Percentiles rank a stretch among this genome's conserved stretches.
phyloP scores from a whole-genome alignment of 176 grass and related monocot species.

The Echinochloa phyllopogon region DNA sequence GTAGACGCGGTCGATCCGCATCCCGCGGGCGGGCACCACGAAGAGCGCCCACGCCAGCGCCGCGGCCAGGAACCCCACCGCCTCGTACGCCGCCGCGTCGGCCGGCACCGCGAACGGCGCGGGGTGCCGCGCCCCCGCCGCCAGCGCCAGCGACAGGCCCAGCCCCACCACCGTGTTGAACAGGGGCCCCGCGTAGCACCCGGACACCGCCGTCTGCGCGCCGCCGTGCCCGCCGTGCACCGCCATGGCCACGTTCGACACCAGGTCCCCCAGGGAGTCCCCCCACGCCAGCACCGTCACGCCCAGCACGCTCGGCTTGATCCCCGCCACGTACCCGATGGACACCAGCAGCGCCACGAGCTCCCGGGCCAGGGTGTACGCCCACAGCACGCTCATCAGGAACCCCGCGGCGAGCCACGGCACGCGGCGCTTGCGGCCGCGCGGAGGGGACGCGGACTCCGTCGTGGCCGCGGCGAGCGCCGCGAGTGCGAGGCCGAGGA shows the following conservation, averaged over 20 bases:
- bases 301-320: conserved; percentile 71
- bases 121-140: conserved; percentile 59
- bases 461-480: conserved; percentile 45
- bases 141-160: conserved; percentile 70
- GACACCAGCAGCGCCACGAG: conserved; percentile 73
- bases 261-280: conserved; percentile 84
- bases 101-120: conserved; percentile 51
- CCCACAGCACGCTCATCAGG: conserved; percentile 89
- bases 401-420: conserved; percentile 83
- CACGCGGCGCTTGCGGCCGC: conserved; percentile 32
- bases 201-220: conserved; percentile 79
- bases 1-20: conserved; percentile 76
- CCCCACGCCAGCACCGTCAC: conserved; percentile 92
- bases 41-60: conserved; percentile 74
- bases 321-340: conserved; percentile 66
- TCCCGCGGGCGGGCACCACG: conserved; percentile 69
- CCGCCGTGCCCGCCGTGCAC: conserved; percentile 58
- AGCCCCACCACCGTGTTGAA: conserved; percentile 85
- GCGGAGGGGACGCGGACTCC: conserved; percentile 18
- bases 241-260: conserved; percentile 79
- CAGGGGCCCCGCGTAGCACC: conserved; percentile 78
- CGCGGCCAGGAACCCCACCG: conserved; percentile 58
- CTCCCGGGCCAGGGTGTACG: conserved; percentile 80
- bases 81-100: conserved; percentile 65
- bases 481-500: conserved; percentile 42